Percentiles rank a stretch among this genome's conserved stretches.
Conservation (phyloP, 2,329 filamentous ascomycete species). For the Paracorniculantispora psalliotae region DNA sequence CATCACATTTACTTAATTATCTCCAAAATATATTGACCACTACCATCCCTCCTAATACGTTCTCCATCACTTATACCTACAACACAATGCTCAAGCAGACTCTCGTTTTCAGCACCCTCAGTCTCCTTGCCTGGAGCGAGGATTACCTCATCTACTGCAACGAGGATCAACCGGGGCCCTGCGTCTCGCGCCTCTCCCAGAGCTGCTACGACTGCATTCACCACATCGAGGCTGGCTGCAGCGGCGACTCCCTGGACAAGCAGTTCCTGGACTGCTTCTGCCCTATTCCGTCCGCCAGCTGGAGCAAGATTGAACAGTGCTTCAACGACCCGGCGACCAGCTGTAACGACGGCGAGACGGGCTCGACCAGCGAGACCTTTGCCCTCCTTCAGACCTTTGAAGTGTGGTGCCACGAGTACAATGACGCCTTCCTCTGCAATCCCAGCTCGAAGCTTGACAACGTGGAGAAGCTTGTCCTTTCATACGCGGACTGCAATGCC, state of each 20-base stretch:
- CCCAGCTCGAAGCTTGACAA: neutral
- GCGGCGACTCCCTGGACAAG: neutral
- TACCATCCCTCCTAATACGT: too few relatives aligned
- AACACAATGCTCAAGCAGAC: neutral
- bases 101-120: neutral
- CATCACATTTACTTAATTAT: too few relatives aligned
- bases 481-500: neutral
- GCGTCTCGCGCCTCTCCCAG: neutral
- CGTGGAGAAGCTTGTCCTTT: neutral
- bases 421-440: neutral
- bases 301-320: neutral
- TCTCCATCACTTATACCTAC: too few relatives aligned
- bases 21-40: too few relatives aligned
- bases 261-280: neutral
- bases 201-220: neutral
- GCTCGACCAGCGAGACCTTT: neutral
- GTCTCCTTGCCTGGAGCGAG: neutral
- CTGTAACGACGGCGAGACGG: neutral
- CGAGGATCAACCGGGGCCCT: neutral
- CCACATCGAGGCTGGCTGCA: neutral
- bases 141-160: neutral
- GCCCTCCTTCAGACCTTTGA: neutral
- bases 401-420: neutral
- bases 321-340: neutral
- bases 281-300: neutral